Conservation (phyloP, 371 early-diverging fungal genomes). For the Syncephalastrum contaminatum region DNA sequence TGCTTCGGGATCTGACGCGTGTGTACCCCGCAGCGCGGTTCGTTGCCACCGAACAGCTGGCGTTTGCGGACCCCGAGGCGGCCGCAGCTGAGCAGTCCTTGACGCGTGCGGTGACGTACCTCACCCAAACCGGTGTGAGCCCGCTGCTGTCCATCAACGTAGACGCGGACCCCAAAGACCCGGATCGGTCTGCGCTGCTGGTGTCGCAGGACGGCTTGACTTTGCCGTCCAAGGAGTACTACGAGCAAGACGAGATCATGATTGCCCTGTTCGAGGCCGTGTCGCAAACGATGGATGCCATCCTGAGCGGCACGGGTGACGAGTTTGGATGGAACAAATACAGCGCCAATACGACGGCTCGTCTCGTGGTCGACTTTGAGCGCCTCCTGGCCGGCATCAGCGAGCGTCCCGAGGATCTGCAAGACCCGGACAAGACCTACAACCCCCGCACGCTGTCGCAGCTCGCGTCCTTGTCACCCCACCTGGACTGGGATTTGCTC, state of each 20-base stretch:
- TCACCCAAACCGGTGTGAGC: slow-evolving; percentile 11
- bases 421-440: slow-evolving; percentile 51
- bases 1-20: slow-evolving; percentile 33
- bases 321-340: slow-evolving; percentile 35
- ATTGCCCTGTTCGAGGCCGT: slow-evolving; percentile 30
- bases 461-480: slow-evolving; percentile 27
- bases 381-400: slow-evolving; percentile 7
- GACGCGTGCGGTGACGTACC: slow-evolving; percentile 15
- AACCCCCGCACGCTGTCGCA: slow-evolving; percentile 44
- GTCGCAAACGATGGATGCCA: slow-evolving; percentile 21
- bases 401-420: slow-evolving; percentile 29
- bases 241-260: slow-evolving; percentile 38
- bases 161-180: slow-evolving; percentile 48
- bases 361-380: slow-evolving; percentile 23
- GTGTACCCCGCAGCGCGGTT: slow-evolving; percentile 12
- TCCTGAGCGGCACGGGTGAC: slow-evolving; percentile 1
- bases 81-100: slow-evolving; percentile 2
- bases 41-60: neutral
- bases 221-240: slow-evolving; percentile 60
- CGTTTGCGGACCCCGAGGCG: neutral
- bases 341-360: slow-evolving; percentile 40
- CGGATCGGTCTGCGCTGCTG: slow-evolving; percentile 37
- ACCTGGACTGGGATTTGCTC: slow-evolving; percentile 22
- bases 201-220: slow-evolving; percentile 53
- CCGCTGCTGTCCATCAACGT: slow-evolving; percentile 34